Evolutionary conservation across 2,329 filamentous ascomycete species (phyloP), one percentile per base, ranked within the genome.

Genomic region (Atkinsonella hypoxylon): DNA sequence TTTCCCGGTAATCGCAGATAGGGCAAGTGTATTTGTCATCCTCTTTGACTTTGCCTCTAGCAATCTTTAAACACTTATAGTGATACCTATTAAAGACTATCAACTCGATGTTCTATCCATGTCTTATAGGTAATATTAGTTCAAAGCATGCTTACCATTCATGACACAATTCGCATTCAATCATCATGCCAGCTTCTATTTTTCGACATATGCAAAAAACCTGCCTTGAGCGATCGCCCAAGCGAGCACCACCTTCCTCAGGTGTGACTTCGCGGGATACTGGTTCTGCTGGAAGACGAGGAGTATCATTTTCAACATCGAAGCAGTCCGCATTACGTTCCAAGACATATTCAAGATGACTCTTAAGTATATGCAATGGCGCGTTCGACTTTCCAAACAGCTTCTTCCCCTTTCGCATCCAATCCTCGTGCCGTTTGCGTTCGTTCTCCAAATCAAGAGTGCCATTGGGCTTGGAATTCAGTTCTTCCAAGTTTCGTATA

Each of bases 321-420:
- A 98, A 97, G 67, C 93, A 98, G 61, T 87, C 86, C 52, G 81
- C 73, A 61, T 98, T 98, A 45, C 89, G 85, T 60, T 90, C 87
- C 46, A 93, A 76, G 3, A 98, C 93, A 62, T 93, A 87, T 58
- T 94, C 86, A 81, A 98, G 90, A 59, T 98, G 91, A 52, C 85
- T 86, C 61, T 91, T 93, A 30, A 98, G 76, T 56, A 98, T 98
- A 65, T 98, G 93, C 12, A 98, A 74, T 1, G 93, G 93, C 1
- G 93, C 93, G 63, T 98, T 98, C 1, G 93, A 93, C 67, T 98
- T 98, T 48, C 93, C 93, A 62, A 98, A 98, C 0, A 98, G 71
- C 65, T 96, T 96, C 71, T 98, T 98, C 47, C 93, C 93, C 61
- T 89, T 89, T 32, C 93, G 81, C 91, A 98, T 98, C 93, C 93